phyloP scores from a whole-genome alignment of 805 yeast species.

The Sungouiella thailandica region DNA sequence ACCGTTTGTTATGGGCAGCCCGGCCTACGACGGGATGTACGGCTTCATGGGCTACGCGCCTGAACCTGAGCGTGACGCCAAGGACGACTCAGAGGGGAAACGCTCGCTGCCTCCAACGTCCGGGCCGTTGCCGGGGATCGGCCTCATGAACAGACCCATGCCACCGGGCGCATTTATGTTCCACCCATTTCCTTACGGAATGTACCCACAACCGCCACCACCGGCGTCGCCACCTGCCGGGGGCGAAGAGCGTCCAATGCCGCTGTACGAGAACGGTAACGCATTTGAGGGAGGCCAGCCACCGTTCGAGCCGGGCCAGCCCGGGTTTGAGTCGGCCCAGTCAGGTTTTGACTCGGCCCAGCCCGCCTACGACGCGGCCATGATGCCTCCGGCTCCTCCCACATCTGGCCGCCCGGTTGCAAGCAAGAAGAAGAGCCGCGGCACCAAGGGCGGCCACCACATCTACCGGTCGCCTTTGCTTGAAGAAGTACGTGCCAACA shows the following conservation, averaged over 20 bases:
- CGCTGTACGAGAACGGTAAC: too few species aligned
- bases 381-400: neutral
- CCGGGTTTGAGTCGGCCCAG: neutral
- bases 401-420: conserved; percentile 3
- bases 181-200: conserved; percentile 48
- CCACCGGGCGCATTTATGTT: conserved; percentile 38
- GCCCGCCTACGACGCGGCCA: neutral
- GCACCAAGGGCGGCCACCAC: conserved; percentile 30
- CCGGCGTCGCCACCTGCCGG: conserved; percentile 14
- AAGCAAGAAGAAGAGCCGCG: conserved; percentile 11
- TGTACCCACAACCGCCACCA: conserved; percentile 23
- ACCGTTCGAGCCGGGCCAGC: neutral
- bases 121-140: conserved; percentile 24
- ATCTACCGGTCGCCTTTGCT: conserved; percentile 72
- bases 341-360: neutral
- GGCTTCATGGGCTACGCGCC: conserved; percentile 23
- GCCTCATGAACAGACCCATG: conserved; percentile 31
- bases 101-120: conserved; percentile 10
- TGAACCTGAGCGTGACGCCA: conserved; percentile 8
- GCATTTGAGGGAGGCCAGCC: too few species aligned
- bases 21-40: conserved; percentile 32
- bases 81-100: too few species aligned
- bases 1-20: conserved; percentile 35
- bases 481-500: conserved; percentile 76
- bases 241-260: neutral